phyloP scores from a whole-genome alignment of 164 flowering plant genomes.

The Pachysandra terminalis region DNA sequence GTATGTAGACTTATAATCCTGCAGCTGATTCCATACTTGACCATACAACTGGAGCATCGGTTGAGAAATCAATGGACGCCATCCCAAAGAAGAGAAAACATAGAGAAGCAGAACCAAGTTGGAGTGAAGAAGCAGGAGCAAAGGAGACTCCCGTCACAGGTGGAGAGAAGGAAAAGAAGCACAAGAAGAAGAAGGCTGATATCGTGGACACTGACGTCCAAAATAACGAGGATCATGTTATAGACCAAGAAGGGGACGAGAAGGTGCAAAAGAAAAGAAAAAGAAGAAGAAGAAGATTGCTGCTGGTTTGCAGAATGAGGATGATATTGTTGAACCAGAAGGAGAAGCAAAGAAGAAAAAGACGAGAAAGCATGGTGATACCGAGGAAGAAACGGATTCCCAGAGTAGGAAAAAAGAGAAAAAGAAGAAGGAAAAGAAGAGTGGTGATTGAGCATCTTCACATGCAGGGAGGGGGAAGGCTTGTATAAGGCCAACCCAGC shows the following conservation, averaged over 20 bases:
- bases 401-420: conserved; percentile 38
- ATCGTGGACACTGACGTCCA: conserved; percentile 14
- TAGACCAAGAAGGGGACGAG: conserved; percentile 17
- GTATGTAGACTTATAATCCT: conserved; percentile 66
- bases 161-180: conserved; percentile 34
- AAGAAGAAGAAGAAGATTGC: no score
- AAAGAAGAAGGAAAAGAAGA: conserved; percentile 43
- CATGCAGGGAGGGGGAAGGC: not conserved
- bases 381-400: conserved; percentile 27
- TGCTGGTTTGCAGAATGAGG: no score
- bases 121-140: conserved; percentile 13
- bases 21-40: conserved; percentile 62
- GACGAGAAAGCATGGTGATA: conserved; percentile 45
- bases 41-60: conserved; percentile 10
- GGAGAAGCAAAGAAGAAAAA: conserved; percentile 35
- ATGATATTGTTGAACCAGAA: no score
- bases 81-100: conserved; percentile 33
- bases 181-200: conserved; percentile 33
- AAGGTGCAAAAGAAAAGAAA: not conserved
- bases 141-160: conserved; percentile 16
- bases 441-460: conserved; percentile 11
- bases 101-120: conserved; percentile 19
- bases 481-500: not conserved
- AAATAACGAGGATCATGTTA: conserved; percentile 8
- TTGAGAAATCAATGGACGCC: conserved; percentile 7